phyloP scores from a whole-genome alignment of 352 stramenopile genomes.

The Phytopythium helicoides region DNA sequence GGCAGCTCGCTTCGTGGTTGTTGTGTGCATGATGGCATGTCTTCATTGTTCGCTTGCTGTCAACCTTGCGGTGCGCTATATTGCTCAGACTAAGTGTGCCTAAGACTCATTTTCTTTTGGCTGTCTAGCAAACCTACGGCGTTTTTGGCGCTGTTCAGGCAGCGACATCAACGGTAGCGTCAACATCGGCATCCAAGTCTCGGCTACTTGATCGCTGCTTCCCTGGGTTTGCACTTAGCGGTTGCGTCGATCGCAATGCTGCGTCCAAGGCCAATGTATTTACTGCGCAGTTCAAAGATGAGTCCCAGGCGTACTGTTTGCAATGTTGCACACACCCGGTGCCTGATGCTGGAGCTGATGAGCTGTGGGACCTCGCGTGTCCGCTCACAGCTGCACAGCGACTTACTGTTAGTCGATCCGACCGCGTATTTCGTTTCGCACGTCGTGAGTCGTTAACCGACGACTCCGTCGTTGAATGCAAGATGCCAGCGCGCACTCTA shows the following conservation, averaged over 20 bases:
- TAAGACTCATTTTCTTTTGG: too few species aligned
- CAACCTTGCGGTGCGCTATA: too few species aligned
- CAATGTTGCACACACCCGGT: constrained; percentile 78
- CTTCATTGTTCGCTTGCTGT: too few species aligned
- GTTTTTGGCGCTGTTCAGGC: constrained; percentile 63
- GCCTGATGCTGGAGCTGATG: constrained; percentile 45
- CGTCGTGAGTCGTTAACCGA: constrained; percentile 49
- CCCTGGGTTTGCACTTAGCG: constrained; percentile 57
- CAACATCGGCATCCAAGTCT: constrained; percentile 17
- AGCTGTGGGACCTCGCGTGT: constrained; percentile 78
- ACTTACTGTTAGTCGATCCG: constrained; percentile 63
- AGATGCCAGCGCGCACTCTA: constrained; percentile 47
- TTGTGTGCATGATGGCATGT: too few species aligned
- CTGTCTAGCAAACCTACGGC: constrained; percentile 40
- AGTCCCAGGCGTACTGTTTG: constrained; percentile 52
- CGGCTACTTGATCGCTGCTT: constrained; percentile 58
- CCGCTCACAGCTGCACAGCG: constrained; percentile 63
- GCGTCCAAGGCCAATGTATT: constrained; percentile 57
- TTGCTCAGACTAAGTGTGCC: too few species aligned
- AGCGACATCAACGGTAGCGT: background rate
- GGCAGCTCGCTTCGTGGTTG: too few species aligned
- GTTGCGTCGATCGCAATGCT: constrained; percentile 49
- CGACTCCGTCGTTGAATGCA: constrained; percentile 48
- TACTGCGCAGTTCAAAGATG: constrained; percentile 54
- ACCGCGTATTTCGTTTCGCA: constrained; percentile 57